These are phyloP conservation scores for Neopestalotiopsis clavispora DNA, from an alignment of 2,329 filamentous ascomycete genomes.

Conservation along the genomic window DNA sequence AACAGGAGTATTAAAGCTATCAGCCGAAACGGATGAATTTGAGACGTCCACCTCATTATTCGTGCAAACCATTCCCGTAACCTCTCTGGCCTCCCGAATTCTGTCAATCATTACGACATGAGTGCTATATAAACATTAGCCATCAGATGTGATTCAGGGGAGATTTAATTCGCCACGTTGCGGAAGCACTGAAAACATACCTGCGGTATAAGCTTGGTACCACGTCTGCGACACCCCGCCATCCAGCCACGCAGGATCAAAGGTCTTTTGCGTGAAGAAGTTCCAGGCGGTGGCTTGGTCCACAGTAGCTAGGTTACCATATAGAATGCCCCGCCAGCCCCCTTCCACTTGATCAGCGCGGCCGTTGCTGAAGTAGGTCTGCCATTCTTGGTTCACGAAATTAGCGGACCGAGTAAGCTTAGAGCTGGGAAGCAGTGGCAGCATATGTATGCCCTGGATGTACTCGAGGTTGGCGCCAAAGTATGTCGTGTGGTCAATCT, in stretches of 20 bases:
- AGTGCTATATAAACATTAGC: neutral
- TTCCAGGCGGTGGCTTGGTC: conserved; percentile 72
- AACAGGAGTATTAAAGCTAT: neutral
- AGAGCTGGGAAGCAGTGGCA: conserved; percentile 67
- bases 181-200: neutral
- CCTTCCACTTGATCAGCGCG: conserved; percentile 69
- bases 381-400: conserved; percentile 86
- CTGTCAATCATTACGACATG: neutral
- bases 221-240: conserved; percentile 84
- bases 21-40: neutral
- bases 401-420: conserved; percentile 66
- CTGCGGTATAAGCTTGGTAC: conserved; percentile 79
- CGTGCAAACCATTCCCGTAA: neutral
- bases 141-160: neutral
- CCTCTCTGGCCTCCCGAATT: neutral
- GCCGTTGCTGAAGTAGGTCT: conserved; percentile 73
- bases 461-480: conserved; percentile 78
- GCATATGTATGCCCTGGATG: conserved; percentile 76
- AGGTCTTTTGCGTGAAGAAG: conserved; percentile 73
- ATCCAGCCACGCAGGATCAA: conserved; percentile 74
- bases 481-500: conserved; percentile 90
- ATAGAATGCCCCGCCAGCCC: conserved; percentile 87
- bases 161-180: too few relatives aligned
- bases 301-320: conserved; percentile 79
- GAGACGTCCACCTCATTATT: neutral